Conservation (phyloP, 306 rosid genomes). For the Trifolium subterraneum region DNA sequence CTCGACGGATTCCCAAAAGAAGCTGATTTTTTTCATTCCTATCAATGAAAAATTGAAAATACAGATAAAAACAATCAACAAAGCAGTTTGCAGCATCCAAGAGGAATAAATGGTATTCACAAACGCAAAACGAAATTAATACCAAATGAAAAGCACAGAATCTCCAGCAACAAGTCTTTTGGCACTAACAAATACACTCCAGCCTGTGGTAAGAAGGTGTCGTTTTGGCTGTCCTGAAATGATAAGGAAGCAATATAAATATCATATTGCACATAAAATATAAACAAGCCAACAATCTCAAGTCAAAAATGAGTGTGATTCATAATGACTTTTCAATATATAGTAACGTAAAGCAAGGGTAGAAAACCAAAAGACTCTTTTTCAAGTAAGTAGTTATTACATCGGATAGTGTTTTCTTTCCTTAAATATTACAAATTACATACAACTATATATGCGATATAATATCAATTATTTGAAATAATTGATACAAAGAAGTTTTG, state of each 20-base stretch:
- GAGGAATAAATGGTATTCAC: background rate
- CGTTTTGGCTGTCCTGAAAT: conserved; percentile 90
- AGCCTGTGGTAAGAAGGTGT: conserved; percentile 92
- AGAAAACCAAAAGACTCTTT: background rate
- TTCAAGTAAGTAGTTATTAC: conserved; percentile 5
- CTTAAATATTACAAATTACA: conserved; percentile 4
- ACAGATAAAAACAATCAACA: conserved; percentile 8
- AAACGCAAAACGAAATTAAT: conserved; percentile 34
- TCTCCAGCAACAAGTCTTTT: conserved; percentile 92
- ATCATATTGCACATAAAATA: conserved; percentile 32
- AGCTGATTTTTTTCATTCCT: conserved; percentile 95
- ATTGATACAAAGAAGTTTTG: conserved; percentile 3
- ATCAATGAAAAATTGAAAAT: conserved; percentile 20
- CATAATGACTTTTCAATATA: conserved; percentile 3
- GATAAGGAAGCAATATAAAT: conserved; percentile 38
- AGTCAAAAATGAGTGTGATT: background rate
- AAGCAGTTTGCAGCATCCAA: conserved; percentile 31
- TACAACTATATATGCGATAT: background rate
- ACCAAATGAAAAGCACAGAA: conserved; percentile 94
- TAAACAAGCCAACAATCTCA: background rate
- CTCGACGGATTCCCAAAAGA: conserved; percentile 84
- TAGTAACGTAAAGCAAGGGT: conserved; percentile 1
- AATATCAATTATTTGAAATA: background rate
- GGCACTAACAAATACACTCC: conserved; percentile 96
- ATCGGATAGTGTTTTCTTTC: background rate